Conservation (phyloP, 2,329 filamentous ascomycete genomes). For the Emergomyces orientalis region DNA sequence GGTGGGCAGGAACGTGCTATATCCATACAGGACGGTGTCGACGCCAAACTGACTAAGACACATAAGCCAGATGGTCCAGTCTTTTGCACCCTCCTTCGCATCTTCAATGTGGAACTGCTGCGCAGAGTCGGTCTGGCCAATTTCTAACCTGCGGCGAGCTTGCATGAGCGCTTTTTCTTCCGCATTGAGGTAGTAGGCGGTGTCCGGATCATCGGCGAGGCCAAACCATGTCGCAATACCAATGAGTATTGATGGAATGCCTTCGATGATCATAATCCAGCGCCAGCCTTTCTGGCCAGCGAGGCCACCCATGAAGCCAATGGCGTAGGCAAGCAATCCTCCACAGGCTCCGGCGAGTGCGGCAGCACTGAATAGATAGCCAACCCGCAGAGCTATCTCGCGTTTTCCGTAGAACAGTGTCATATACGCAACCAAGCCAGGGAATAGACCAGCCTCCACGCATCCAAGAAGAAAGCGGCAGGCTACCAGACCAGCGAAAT, state of each 20-base stretch:
- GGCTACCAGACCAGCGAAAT: slow-evolving; percentile 56
- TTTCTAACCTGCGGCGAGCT: slow-evolving; percentile 42
- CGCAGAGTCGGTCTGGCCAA: slow-evolving; percentile 41
- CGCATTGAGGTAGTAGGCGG: slow-evolving; percentile 50
- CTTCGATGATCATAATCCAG: slow-evolving; percentile 56
- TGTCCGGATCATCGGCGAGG: slow-evolving; percentile 58
- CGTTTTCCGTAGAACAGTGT: slow-evolving; percentile 68
- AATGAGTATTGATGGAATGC: slow-evolving; percentile 47
- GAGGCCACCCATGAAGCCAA: slow-evolving; percentile 62
- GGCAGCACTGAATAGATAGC: slow-evolving; percentile 56
- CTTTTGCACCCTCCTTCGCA: slow-evolving; percentile 56
- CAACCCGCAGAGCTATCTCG: slow-evolving; percentile 62
- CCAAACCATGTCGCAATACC: slow-evolving; percentile 49
- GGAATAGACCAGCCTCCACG: slow-evolving; percentile 62
- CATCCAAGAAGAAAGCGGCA: slow-evolving; percentile 59
- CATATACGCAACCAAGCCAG: slow-evolving; percentile 58
- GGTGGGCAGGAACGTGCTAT: slow-evolving; percentile 67
- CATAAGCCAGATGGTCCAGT: slow-evolving; percentile 70
- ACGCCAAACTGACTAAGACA: slow-evolving; percentile 60
- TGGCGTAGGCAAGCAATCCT: slow-evolving; percentile 63
- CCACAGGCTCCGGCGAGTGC: slow-evolving; percentile 64
- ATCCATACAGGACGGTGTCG: slow-evolving; percentile 71
- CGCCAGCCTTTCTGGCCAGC: slow-evolving; percentile 59
- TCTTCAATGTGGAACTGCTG: slow-evolving; percentile 52
- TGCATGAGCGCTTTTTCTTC: slow-evolving; percentile 53